These are phyloP conservation scores for Colletotrichum tabaci DNA, from an alignment of 2,329 filamentous ascomycete genomes.

Conservation along the genomic window DNA sequence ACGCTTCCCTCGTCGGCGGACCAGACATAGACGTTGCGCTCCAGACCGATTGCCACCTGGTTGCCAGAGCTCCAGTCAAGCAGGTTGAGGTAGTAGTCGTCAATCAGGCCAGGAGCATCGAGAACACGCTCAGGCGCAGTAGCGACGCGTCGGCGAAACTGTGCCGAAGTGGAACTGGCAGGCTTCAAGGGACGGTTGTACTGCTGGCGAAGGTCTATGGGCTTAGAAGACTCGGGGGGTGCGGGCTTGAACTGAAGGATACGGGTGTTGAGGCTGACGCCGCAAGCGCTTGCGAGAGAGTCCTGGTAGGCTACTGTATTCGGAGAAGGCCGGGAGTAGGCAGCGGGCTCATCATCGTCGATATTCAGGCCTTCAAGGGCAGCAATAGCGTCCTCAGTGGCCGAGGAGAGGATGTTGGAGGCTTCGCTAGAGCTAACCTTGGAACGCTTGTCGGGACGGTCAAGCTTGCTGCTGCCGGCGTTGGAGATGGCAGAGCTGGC, in stretches of 20 bases:
- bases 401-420: constrained; percentile 82
- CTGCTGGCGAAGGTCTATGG: constrained; percentile 95
- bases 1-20: constrained; percentile 95
- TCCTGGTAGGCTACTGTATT: constrained; percentile 94
- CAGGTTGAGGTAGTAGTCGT: constrained; percentile 99
- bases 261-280: constrained; percentile 92
- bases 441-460: constrained; percentile 77
- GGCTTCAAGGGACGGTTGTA: constrained; percentile 97
- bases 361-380: constrained; percentile 86
- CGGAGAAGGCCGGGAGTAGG: constrained; percentile 84
- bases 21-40: constrained; percentile 98
- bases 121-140: constrained; percentile 96
- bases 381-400: constrained; percentile 83
- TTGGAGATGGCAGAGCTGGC: constrained; percentile 92
- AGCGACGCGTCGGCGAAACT: constrained; percentile 91
- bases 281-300: constrained; percentile 90
- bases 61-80: constrained; percentile 98
- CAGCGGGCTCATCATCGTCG: constrained; percentile 76
- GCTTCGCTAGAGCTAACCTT: constrained; percentile 80
- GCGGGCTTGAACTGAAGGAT: constrained; percentile 99
- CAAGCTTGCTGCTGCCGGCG: constrained; percentile 86
- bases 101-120: constrained; percentile 94
- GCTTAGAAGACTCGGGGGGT: constrained; percentile 97
- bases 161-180: constrained; percentile 79
- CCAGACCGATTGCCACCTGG: constrained; percentile 97